Evolutionary conservation across 2,329 filamentous ascomycete genomes (phyloP).

Genomic region (Cytospora piceicola): DNA sequence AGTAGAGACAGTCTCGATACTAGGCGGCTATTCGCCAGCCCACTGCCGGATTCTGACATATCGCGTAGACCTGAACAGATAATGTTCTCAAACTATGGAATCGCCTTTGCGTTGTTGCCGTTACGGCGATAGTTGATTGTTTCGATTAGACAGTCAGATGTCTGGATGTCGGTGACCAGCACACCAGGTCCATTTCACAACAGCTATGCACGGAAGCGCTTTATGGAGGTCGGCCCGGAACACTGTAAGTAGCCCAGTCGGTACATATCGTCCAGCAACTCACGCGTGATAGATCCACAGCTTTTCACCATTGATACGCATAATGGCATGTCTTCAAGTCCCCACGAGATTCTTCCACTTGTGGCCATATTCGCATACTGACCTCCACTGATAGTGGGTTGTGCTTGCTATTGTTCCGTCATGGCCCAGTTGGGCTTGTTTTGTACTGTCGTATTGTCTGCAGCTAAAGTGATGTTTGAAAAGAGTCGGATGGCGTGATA

Average conservation of each 20-base stretch:
- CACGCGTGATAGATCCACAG: constrained; percentile 13
- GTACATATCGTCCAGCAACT: background rate
- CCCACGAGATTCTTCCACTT: background rate
- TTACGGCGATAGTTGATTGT: background rate
- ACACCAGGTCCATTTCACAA: background rate
- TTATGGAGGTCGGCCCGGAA: background rate
- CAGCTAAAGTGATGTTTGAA: constrained; percentile 28
- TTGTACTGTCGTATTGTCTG: background rate
- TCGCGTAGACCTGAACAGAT: background rate
- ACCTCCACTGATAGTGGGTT: background rate
- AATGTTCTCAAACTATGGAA: background rate
- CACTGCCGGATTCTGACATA: background rate
- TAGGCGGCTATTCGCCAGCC: background rate
- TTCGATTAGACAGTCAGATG: background rate
- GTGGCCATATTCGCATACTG: background rate
- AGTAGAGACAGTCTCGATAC: constrained; percentile 29
- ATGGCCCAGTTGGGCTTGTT: background rate
- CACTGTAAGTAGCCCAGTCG: background rate
- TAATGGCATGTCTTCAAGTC: background rate
- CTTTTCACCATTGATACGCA: constrained; percentile 26
- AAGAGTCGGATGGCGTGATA: constrained; percentile 25
- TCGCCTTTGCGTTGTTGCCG: background rate
- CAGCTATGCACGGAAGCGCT: background rate
- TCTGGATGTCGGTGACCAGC: background rate
- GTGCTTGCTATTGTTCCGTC: background rate